phyloP scores from a whole-genome alignment of 2,329 filamentous ascomycete species.

The Monilinia laxa region DNA sequence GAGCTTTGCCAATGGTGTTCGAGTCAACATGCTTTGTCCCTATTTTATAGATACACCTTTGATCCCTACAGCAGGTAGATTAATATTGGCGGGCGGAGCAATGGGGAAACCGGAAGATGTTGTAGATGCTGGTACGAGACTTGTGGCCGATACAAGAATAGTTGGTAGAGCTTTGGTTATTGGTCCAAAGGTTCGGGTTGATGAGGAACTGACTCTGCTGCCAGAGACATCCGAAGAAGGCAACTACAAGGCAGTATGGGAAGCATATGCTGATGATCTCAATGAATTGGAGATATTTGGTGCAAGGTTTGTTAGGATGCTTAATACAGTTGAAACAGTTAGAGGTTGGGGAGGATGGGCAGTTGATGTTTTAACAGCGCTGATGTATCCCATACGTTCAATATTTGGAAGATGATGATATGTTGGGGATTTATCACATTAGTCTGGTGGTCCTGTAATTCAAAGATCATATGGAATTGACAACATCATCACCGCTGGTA shows the following conservation, averaged over 20 bases:
- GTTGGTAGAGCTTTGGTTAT: conserved; percentile 57
- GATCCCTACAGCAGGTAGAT: conserved; percentile 47
- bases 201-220: conserved; percentile 41
- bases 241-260: conserved; percentile 54
- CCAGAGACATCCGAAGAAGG: conserved; percentile 28
- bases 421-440: conserved; percentile 47
- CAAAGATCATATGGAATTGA: background rate
- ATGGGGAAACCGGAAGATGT: conserved; percentile 57
- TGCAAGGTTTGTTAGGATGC: conserved; percentile 51
- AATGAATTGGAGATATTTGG: conserved; percentile 56
- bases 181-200: conserved; percentile 54
- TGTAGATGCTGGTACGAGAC: conserved; percentile 60
- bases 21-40: conserved; percentile 65
- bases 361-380: conserved; percentile 31
- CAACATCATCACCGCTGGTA: background rate
- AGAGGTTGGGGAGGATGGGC: conserved; percentile 54
- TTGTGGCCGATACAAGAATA: conserved; percentile 58
- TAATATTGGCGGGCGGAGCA: conserved; percentile 56
- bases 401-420: background rate
- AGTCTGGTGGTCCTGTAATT: background rate
- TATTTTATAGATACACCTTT: conserved; percentile 68
- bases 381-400: conserved; percentile 29
- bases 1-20: conserved; percentile 51
- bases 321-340: conserved; percentile 51
- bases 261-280: conserved; percentile 60